Evolutionary conservation across 192 early-diverging fungal species (phyloP).

Genomic region (Backusella tuberculispora): DNA sequence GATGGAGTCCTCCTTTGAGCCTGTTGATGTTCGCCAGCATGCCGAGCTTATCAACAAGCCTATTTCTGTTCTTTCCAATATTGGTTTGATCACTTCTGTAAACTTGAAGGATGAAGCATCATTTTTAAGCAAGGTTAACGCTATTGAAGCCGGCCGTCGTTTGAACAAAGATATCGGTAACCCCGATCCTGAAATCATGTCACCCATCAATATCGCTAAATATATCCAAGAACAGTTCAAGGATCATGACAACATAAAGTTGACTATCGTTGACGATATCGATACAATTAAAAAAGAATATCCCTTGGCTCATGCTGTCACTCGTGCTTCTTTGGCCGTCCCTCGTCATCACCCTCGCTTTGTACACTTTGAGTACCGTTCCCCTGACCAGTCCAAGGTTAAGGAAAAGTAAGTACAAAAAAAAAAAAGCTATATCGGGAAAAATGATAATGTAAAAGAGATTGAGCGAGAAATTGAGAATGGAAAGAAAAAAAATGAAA

Average conservation of each 20-base stretch:
- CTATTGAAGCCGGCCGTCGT: slow-evolving; percentile 77
- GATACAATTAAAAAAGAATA: slow-evolving; percentile 77
- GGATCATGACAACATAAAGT: slow-evolving; percentile 52
- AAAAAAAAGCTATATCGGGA: background rate
- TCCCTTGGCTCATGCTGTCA: slow-evolving; percentile 81
- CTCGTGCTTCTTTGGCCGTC: slow-evolving; percentile 68
- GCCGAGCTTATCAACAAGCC: slow-evolving; percentile 46
- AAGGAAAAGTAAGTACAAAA: slow-evolving; percentile 67
- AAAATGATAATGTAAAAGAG: background rate
- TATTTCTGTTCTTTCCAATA: slow-evolving; percentile 58
- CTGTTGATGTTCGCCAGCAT: slow-evolving; percentile 83
- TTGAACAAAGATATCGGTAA: slow-evolving; percentile 82
- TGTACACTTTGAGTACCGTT: slow-evolving; percentile 70
- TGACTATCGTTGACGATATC: slow-evolving; percentile 69
- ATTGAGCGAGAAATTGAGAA: background rate
- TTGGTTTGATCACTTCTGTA: slow-evolving; percentile 57
- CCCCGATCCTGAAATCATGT: slow-evolving; percentile 87
- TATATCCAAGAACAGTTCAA: slow-evolving; percentile 71
- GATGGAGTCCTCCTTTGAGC: slow-evolving; percentile 73
- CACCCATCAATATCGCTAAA: slow-evolving; percentile 72
- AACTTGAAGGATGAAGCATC: slow-evolving; percentile 40
- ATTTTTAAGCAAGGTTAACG: slow-evolving; percentile 57
- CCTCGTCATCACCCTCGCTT: slow-evolving; percentile 68
- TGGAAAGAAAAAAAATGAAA: background rate
- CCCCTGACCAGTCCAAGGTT: slow-evolving; percentile 68